A percentile compares a stretch with the other conserved stretches of the same genome.
Evolutionary conservation across 331 rosid genomes (phyloP).

Genomic region (Erythrophleum ivorense): DNA sequence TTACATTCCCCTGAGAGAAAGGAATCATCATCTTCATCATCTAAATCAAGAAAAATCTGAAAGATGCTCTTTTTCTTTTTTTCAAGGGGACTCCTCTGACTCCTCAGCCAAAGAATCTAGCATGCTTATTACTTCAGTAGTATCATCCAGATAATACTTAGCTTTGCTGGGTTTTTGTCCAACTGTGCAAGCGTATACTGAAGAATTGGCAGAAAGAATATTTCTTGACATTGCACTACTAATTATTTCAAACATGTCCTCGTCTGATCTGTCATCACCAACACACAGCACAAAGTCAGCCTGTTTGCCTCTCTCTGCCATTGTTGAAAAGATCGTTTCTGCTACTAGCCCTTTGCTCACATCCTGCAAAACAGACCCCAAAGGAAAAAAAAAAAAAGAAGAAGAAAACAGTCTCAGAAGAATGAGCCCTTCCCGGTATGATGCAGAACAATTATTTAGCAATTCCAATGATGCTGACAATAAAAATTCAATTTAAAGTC

Average conservation of each 20-base stretch:
- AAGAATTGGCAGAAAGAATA: conserved; percentile 58
- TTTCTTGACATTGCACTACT: conserved; percentile 59
- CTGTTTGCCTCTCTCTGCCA: conserved; percentile 60
- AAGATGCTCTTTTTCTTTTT: conserved; percentile 31
- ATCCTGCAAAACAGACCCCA: conserved; percentile 57
- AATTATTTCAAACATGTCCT: conserved; percentile 90
- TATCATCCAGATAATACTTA: conserved; percentile 77
- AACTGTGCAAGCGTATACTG: conserved; percentile 84
- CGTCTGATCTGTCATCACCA: conserved; percentile 95
- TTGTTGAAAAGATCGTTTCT: conserved; percentile 78
- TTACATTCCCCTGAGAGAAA: conserved; percentile 42
- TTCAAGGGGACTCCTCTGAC: conserved; percentile 54
- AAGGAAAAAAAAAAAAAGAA: too few species aligned
- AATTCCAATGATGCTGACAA: conserved; percentile 1
- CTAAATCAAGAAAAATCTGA: conserved; percentile 43
- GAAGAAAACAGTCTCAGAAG: conserved; percentile 24
- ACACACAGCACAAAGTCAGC: conserved; percentile 89
- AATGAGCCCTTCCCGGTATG: not conserved
- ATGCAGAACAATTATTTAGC: conserved; percentile 14
- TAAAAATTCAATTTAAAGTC: not conserved
- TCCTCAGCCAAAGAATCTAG: conserved; percentile 73
- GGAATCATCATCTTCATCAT: conserved; percentile 19
- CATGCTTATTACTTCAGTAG: conserved; percentile 74
- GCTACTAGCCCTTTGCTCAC: conserved; percentile 84
- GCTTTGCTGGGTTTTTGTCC: conserved; percentile 97